Conservation (phyloP, 495 filamentous ascomycete genomes). For the Aspergillus saccharolyticus region DNA sequence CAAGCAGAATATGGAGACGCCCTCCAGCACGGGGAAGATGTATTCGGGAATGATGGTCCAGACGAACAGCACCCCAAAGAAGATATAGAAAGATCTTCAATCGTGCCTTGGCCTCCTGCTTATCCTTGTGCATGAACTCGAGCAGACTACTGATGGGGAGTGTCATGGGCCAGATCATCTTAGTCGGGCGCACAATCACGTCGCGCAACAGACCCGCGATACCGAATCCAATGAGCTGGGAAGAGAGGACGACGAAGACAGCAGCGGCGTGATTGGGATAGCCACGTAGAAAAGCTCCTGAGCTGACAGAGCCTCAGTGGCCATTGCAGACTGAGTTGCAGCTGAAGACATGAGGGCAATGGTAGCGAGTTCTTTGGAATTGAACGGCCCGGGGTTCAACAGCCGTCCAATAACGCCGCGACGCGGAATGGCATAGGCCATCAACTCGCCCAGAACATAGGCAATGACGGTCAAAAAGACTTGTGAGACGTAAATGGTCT, state of each 20-base stretch:
- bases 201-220: conserved; percentile 3
- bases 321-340: conserved; percentile 1
- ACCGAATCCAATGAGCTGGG: conserved; percentile 3
- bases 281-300: conserved; percentile 4
- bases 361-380: conserved; percentile 1
- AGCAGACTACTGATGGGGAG: background rate
- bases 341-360: conserved; percentile 1
- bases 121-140: conserved; percentile 1
- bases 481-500: conserved; percentile 2
- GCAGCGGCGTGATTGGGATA: conserved; percentile 2
- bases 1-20: conserved; percentile 3
- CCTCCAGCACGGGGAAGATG: conserved; percentile 5
- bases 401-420: background rate
- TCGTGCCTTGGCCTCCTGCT: background rate
- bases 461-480: conserved; percentile 4
- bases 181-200: conserved; percentile 1
- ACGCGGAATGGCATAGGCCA: conserved; percentile 2
- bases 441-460: background rate
- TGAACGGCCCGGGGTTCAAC: conserved; percentile 1
- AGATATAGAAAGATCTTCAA: conserved; percentile 5
- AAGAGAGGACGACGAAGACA: conserved; percentile 1
- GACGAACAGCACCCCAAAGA: background rate
- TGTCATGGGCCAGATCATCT: conserved; percentile 7
- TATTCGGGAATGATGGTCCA: conserved; percentile 4
- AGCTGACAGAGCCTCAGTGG: conserved; percentile 1